Base-by-base conservation (phyloP, 345 rosid genomes). In the Melaleuca quinquenervia region DNA sequence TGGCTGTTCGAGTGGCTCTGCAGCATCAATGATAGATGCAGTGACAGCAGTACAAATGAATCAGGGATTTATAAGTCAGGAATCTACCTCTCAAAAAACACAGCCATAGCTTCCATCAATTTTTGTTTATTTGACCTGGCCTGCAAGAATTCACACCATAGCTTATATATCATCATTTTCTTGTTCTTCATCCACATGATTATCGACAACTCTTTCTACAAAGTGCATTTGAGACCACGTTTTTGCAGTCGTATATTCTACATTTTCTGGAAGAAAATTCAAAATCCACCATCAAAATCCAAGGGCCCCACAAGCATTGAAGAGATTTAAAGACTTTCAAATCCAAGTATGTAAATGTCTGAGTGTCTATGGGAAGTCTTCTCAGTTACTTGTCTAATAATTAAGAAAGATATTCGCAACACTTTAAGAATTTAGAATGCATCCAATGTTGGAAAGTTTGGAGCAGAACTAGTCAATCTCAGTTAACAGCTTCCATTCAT, bases 31-130 rank as follows among this genome's bases (percentile, higher is more conserved):
- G 82, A 18, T 50, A 82, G 58, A 82, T 27, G 41, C 55, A 27
- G 84, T 51, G 15, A 50, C 55, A 51, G 45, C 84, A 82, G 84
- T n/a, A 82, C 52, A 82, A 52, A 27, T 50, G 53, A 14, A 48
- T 50, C 1, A 0, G 56, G 44, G 51, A 82, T 24, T 21, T n/a
- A n/a, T 20, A 84, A 50, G 76, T 54, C 9, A 3, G 83, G 87
- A 84, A 88, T 85, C 52, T 83, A 95, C 98, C 99, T 95, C 80
- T 96, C 96, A 89, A 95, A 97, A 95, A 97, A 97, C 87, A 96
- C 89, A 82, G 89, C 91, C 99, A 97, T 97, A 50, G 98, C 95
- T 86, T 97, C 95, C 83, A 96, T 88, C 83, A 97, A 95, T 89
- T 97, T 97, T 87, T 88, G 87, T 88, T 93, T 97, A 82, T 96